Percentiles rank a stretch among this genome's conserved stretches.
Evolutionary conservation across 495 filamentous ascomycete species (phyloP).

Genomic region (Trichoderma erinaceum): DNA sequence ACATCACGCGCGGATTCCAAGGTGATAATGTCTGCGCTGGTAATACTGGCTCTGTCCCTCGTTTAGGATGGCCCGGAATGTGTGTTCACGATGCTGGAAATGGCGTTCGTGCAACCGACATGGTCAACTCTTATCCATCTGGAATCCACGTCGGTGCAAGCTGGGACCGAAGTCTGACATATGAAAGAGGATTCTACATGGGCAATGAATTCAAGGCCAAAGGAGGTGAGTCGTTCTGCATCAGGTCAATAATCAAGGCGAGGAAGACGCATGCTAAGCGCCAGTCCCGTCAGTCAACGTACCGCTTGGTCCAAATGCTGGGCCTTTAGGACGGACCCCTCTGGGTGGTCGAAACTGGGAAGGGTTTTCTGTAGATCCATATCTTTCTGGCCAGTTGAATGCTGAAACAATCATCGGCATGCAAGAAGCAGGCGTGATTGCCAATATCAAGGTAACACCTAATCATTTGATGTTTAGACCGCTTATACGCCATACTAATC

Average conservation of each 20-base stretch:
- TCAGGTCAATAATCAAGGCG: background rate
- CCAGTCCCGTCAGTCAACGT: slow-evolving; percentile 44
- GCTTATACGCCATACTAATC: background rate
- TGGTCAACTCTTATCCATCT: slow-evolving; percentile 52
- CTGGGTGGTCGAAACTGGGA: slow-evolving; percentile 55
- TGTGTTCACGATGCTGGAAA: slow-evolving; percentile 60
- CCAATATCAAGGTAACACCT: slow-evolving; percentile 43
- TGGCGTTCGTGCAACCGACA: slow-evolving; percentile 53
- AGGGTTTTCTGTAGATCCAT: slow-evolving; percentile 46
- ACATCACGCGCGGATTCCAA: slow-evolving; percentile 48
- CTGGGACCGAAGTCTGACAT: slow-evolving; percentile 51
- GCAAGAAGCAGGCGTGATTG: slow-evolving; percentile 48
- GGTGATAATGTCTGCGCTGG: slow-evolving; percentile 48
- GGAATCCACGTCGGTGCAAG: slow-evolving; percentile 53
- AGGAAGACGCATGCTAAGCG: background rate
- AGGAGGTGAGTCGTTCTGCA: slow-evolving; percentile 48
- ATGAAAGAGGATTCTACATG: slow-evolving; percentile 45
- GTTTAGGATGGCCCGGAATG: slow-evolving; percentile 55
- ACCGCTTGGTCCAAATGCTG: slow-evolving; percentile 59
- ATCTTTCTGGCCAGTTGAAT: slow-evolving; percentile 42
- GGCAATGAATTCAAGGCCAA: slow-evolving; percentile 53
- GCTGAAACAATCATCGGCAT: slow-evolving; percentile 42
- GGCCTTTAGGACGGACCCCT: slow-evolving; percentile 47
- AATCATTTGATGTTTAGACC: background rate
- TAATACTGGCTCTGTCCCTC: slow-evolving; percentile 43